A percentile compares a stretch with the other conserved stretches of the same genome.
These are phyloP conservation scores for Talaromyces sp. DNA, from an alignment of 2,329 filamentous ascomycete species.

Conservation along the genomic window DNA sequence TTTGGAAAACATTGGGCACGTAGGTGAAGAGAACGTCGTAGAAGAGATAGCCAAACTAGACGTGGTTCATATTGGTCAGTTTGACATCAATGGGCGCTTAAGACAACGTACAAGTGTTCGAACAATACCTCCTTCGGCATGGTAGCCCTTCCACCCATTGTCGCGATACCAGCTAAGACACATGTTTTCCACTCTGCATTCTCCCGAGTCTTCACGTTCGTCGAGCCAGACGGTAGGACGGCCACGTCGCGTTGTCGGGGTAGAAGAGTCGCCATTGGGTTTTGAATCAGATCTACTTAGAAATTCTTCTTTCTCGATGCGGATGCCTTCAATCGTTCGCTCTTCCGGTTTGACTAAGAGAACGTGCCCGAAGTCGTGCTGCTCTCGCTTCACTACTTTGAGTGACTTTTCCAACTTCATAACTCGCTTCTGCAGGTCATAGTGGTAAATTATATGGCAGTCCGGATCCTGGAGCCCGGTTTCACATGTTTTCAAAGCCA, in stretches of 20 bases:
- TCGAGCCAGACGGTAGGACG: slow-evolving; percentile 80
- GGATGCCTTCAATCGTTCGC: slow-evolving; percentile 69
- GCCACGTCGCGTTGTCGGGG: slow-evolving; percentile 22
- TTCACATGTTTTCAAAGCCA: slow-evolving; percentile 76
- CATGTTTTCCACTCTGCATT: slow-evolving; percentile 91
- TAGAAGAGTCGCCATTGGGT: slow-evolving; percentile 12
- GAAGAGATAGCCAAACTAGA: slow-evolving; percentile 72
- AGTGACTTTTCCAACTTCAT: slow-evolving; percentile 81
- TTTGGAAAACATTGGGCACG: slow-evolving; percentile 95
- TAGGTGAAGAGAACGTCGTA: slow-evolving; percentile 90
- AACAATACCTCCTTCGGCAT: slow-evolving; percentile 84
- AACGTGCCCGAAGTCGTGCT: slow-evolving; percentile 90
- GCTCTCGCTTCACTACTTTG: slow-evolving; percentile 73
- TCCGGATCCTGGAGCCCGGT: slow-evolving; percentile 77
- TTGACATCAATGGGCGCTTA: not conserved
- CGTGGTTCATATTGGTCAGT: not conserved
- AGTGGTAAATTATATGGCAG: slow-evolving; percentile 88
- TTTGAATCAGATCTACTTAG: slow-evolving; percentile 9
- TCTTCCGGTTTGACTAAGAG: slow-evolving; percentile 69
- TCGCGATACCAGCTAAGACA: slow-evolving; percentile 79
- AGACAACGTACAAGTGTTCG: slow-evolving; percentile 60
- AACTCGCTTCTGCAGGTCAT: slow-evolving; percentile 91
- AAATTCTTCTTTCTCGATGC: slow-evolving; percentile 56
- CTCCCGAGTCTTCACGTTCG: slow-evolving; percentile 58
- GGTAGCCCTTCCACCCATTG: slow-evolving; percentile 89